These are phyloP conservation scores for Cladosporium oxysporum DNA, from an alignment of 2,329 filamentous ascomycete genomes.

Conservation along the genomic window DNA sequence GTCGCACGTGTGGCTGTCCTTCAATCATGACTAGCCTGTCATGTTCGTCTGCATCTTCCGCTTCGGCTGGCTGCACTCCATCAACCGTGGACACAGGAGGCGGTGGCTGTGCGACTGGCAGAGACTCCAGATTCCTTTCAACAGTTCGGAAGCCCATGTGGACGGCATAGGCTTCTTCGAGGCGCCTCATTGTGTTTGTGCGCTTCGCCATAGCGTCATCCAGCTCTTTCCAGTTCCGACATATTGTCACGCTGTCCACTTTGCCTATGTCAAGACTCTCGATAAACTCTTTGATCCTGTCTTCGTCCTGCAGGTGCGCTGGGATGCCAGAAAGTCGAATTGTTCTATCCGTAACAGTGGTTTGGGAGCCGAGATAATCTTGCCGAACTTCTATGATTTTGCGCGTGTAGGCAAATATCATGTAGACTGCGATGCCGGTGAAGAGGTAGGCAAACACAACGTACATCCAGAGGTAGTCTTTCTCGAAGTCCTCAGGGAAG, in stretches of 20 bases:
- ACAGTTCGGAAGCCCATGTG: constrained; percentile 63
- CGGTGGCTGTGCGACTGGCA: constrained; percentile 53
- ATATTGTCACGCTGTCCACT: constrained; percentile 84
- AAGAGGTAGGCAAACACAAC: constrained; percentile 95
- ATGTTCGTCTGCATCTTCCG: constrained; percentile 42
- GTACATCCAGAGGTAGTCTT: constrained; percentile 84
- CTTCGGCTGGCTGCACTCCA: constrained; percentile 23
- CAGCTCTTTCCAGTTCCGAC: constrained; percentile 80
- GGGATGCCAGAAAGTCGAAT: constrained; percentile 91
- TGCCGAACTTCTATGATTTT: constrained; percentile 84
- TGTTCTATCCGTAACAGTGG: constrained; percentile 92
- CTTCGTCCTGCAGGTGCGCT: constrained; percentile 72
- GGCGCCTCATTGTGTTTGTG: constrained; percentile 63
- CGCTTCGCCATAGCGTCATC: constrained; percentile 73
- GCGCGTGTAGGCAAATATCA: constrained; percentile 79
- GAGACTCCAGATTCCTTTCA: constrained; percentile 49
- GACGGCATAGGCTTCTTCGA: constrained; percentile 83
- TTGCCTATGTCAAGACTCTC: constrained; percentile 86
- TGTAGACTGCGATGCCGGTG: constrained; percentile 75
- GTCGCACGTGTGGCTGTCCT: constrained; percentile 44
- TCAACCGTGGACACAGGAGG: constrained; percentile 37
- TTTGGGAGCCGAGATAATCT: constrained; percentile 88
- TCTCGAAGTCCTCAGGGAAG: constrained; percentile 37
- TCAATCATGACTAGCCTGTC: constrained; percentile 54
- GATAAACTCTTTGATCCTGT: constrained; percentile 80